Base-by-base conservation (phyloP, 106 monocot species). In the Vanilla planifolia region DNA sequence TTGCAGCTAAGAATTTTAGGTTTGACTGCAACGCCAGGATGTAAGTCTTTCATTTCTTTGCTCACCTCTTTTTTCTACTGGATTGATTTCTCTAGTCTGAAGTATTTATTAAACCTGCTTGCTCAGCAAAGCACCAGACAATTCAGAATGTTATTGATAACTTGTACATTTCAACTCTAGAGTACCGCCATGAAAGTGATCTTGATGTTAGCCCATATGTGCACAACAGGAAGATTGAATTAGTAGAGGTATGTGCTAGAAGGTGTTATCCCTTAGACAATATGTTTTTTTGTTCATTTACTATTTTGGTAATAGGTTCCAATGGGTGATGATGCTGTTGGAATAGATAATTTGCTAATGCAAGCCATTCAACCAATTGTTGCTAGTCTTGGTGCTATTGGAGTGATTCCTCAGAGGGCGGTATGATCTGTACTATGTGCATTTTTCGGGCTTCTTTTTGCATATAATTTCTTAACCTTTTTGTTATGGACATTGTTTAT, bases 1-100 rank as follows among this genome's bases (percentile, higher is more conserved):
- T 81, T 98, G 15, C 79, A 70, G 21, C 75, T 98, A 67, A 87
- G 96, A 67, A 85, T 98, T 72, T 81, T 98, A 69, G 96, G 88
- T 43, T 75, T 98, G 71, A 98, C 88, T 61, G 96, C 96, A 63
- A 98, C 96, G 26, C 96, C 96, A 51, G 96, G 96, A 76, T 98
- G 96, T 98, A 80, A 81, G 91, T 61, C 26, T 70, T 44, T 15
- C 40, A 5, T 56, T 34, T 60, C 35, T 64, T 55, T 65, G 2
- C 24, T 17, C 6, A 25, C 20, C 19, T 43, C 22, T 33, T 23
- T 65, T 43, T 24, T 43, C 25, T 43, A 33, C 57, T 60, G 26
- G 2, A 33, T 13, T 15, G 15, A 46, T 55, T 25, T 72, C 8
- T 55, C 34, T 57, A 5, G 43, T 32, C 22, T 66, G 26, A 43